These are phyloP conservation scores for Colletotrichum acutatum DNA, from an alignment of 2,329 filamentous ascomycete species.

Conservation along the genomic window DNA sequence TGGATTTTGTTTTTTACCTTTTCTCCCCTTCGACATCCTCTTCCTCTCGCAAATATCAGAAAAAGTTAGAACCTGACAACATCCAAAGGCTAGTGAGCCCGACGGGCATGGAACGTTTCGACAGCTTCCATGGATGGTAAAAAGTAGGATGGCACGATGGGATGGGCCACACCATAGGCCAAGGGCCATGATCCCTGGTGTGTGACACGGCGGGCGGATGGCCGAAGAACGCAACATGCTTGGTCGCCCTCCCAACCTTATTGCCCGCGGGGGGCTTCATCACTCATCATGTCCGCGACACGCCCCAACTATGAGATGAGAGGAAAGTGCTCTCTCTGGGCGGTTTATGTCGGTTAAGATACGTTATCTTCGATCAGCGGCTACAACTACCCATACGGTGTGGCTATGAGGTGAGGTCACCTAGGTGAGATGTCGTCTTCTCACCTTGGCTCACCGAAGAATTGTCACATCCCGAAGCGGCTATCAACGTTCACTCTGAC, in stretches of 20 bases:
- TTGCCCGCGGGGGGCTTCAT: not conserved
- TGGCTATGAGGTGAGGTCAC: not conserved
- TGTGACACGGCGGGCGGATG: not conserved
- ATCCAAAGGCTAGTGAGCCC: not conserved
- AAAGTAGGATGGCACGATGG: not conserved
- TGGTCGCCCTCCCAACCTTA: not conserved
- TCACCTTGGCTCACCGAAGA: not conserved
- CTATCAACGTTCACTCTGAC: not conserved
- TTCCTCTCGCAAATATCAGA: not conserved
- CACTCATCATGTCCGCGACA: not conserved
- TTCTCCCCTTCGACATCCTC: not conserved
- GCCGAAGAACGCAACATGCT: not conserved
- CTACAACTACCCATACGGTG: not conserved
- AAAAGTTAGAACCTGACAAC: not conserved
- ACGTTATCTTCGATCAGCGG: not conserved
- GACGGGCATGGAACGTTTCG: slow-evolving; percentile 9
- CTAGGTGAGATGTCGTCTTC: not conserved
- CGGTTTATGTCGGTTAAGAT: not conserved
- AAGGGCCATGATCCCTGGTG: not conserved
- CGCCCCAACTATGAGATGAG: not conserved
- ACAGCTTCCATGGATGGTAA: slow-evolving; percentile 5
- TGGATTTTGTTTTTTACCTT: not conserved
- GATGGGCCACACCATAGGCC: not conserved
- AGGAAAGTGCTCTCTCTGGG: no score
- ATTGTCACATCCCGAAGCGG: not conserved